Percentiles rank a stretch among this genome's conserved stretches.
Conservation (phyloP, 164 flowering plant genomes). For the Vitis rotundifolia region DNA sequence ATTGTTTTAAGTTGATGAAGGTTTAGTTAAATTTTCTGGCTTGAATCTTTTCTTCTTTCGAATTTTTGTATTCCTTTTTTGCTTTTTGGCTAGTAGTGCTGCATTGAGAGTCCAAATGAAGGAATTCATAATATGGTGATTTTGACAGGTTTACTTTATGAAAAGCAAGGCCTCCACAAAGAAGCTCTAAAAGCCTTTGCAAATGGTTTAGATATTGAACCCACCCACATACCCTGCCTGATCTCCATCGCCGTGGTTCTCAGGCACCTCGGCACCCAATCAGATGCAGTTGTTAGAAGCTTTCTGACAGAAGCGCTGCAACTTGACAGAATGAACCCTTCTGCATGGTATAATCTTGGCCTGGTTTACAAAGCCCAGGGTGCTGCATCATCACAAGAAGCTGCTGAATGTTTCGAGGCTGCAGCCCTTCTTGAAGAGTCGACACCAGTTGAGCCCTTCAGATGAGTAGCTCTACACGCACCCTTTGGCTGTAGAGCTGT, state of each 20-base stretch:
- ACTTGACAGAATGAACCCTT: slow-evolving; percentile 31
- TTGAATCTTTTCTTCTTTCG: too few relatives aligned
- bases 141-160: slow-evolving; percentile 34
- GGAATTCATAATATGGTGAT: slow-evolving; percentile 9
- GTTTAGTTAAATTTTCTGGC: too few relatives aligned
- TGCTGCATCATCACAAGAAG: slow-evolving; percentile 26
- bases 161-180: slow-evolving; percentile 27
- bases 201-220: slow-evolving; percentile 33
- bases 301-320: slow-evolving; percentile 34
- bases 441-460: slow-evolving; percentile 44
- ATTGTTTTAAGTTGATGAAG: too few relatives aligned
- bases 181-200: slow-evolving; percentile 33
- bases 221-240: slow-evolving; percentile 44
- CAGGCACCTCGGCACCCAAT: slow-evolving; percentile 20
- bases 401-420: slow-evolving; percentile 48
- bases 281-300: slow-evolving; percentile 27
- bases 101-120: too few relatives aligned
- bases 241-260: slow-evolving; percentile 36
- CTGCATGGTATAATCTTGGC: slow-evolving; percentile 52
- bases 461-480: slow-evolving; percentile 20
- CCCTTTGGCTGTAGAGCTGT: neutral
- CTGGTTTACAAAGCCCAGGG: slow-evolving; percentile 26
- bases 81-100: too few relatives aligned
- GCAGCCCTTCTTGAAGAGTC: slow-evolving; percentile 37
- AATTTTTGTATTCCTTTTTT: too few relatives aligned